Percentiles rank a stretch among this genome's conserved stretches.
Conservation (phyloP, 805 yeast genomes). For the Ogataea neopini region DNA sequence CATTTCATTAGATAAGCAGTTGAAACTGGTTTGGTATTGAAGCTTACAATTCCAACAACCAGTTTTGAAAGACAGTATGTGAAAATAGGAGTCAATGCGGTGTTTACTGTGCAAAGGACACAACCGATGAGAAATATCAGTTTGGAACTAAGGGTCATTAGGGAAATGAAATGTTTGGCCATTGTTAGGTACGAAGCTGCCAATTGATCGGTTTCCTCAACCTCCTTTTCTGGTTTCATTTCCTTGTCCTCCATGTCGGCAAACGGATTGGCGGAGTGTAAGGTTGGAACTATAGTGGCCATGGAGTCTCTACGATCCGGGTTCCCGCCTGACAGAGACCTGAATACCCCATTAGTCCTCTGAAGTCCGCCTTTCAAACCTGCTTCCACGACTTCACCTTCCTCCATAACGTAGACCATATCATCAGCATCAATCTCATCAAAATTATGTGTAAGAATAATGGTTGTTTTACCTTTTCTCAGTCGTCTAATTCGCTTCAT, state of each 20-base stretch:
- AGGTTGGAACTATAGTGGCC: slow-evolving; percentile 7
- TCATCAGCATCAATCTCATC: slow-evolving; percentile 58
- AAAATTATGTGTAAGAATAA: slow-evolving; percentile 79
- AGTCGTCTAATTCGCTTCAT: slow-evolving; percentile 53
- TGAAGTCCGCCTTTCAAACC: slow-evolving; percentile 4
- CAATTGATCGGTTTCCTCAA: neutral
- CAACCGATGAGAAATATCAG: slow-evolving; percentile 50
- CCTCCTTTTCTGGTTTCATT: neutral
- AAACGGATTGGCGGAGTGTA: neutral
- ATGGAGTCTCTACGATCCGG: neutral
- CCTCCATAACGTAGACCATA: slow-evolving; percentile 50
- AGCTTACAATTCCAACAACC: slow-evolving; percentile 61
- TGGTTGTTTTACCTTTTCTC: slow-evolving; percentile 72
- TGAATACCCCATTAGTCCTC: slow-evolving; percentile 3
- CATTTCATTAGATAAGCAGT: slow-evolving; percentile 49
- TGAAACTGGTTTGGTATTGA: slow-evolving; percentile 31
- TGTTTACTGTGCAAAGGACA: slow-evolving; percentile 51
- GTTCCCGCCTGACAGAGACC: slow-evolving; percentile 3
- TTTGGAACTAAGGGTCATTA: slow-evolving; percentile 9
- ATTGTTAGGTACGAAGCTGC: too few relatives aligned
- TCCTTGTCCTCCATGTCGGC: neutral
- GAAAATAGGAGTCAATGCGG: slow-evolving; percentile 72
- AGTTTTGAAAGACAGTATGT: slow-evolving; percentile 76
- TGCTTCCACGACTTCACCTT: slow-evolving; percentile 14
- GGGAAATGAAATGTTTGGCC: neutral